A percentile compares a stretch with the other conserved stretches of the same genome.
Evolutionary conservation across 345 rosid species (phyloP).

Genomic region (Hevea brasiliensis): DNA sequence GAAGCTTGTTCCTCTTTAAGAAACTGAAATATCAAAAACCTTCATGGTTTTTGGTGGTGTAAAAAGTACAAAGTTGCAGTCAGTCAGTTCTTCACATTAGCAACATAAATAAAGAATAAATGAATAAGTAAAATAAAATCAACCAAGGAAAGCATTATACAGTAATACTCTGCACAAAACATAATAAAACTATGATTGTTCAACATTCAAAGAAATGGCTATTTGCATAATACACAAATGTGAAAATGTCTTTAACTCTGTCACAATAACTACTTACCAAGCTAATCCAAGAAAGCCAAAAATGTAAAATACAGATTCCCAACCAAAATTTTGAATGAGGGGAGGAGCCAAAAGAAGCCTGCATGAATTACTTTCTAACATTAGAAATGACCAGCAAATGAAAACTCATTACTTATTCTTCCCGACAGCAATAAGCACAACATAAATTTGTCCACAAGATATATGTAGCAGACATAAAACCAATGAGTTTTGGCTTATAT

Average conservation of each 20-base stretch:
- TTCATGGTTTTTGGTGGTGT: slow-evolving; percentile 39
- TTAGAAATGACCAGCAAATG: slow-evolving; percentile 22
- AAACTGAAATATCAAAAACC: slow-evolving; percentile 75
- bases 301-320: slow-evolving; percentile 89
- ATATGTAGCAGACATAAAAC: not conserved
- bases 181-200: not conserved
- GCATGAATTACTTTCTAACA: slow-evolving; percentile 30
- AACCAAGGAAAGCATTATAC: not conserved
- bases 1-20: slow-evolving; percentile 47
- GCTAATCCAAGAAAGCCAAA: slow-evolving; percentile 77
- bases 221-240: slow-evolving; percentile 6
- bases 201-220: slow-evolving; percentile 8
- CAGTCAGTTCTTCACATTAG: slow-evolving; percentile 14
- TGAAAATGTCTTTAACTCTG: slow-evolving; percentile 2
- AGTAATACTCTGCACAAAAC: not conserved
- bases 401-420: slow-evolving; percentile 8
- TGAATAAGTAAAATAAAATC: not conserved
- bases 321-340: slow-evolving; percentile 72
- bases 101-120: not conserved
- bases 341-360: slow-evolving; percentile 97
- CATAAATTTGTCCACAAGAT: not conserved
- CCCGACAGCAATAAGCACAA: not conserved
- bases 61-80: slow-evolving; percentile 23
- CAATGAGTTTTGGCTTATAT: not conserved
- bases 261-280: slow-evolving; percentile 56